Evolutionary conservation across 2,329 filamentous ascomycete genomes (phyloP), one percentile per base, ranked within the genome.

Genomic region (Xylariaceae sp.): DNA sequence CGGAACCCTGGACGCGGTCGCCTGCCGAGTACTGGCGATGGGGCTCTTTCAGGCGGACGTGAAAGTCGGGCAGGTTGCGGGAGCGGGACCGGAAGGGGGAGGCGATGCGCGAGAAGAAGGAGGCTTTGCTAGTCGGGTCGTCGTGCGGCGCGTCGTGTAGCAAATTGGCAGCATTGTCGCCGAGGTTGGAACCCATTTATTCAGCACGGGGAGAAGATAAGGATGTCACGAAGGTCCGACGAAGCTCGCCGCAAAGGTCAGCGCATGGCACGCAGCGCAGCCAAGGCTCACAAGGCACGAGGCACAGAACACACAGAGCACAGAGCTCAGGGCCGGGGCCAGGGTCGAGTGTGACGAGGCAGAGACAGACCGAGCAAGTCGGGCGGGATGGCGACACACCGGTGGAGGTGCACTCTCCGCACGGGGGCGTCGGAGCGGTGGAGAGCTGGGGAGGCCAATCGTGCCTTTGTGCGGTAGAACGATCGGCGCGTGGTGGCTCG

Each of bases 21-120:
- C 88, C 88, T 4, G 87, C 86, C 22, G 75, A 76, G 68, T 91
- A 91, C 61, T 87, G 83, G 57, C 84, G 83, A 68, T 91, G 85
- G 11, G 88, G 88, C 64, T 92, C 87, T 64, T 88, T 80, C 44
- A 87, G 81, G 57, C 82, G 80, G 66, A 94, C 83, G 68, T 89
- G 82, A 71, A 90, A 94, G 65, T 92, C 88, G 71, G 83, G 76
- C 58, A 90, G 75, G 66, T 86, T 83, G 61, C 87, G 85, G 19
- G 71, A 74, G 49, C 76, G 74, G 52, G 73, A 74, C 41, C 77
- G 74, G 50, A 79, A 70, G 43, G 77, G 75, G 42, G 78, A 68
- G 48, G 71, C 70, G 54, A 82, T 68, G 47, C 78, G 76, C 56
- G 78, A 79, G 58, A 82, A 70, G 55, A 83, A 70, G 42, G 73